Evolutionary conservation across 345 rosid genomes (phyloP).

Genomic region (Arabis alpina): DNA sequence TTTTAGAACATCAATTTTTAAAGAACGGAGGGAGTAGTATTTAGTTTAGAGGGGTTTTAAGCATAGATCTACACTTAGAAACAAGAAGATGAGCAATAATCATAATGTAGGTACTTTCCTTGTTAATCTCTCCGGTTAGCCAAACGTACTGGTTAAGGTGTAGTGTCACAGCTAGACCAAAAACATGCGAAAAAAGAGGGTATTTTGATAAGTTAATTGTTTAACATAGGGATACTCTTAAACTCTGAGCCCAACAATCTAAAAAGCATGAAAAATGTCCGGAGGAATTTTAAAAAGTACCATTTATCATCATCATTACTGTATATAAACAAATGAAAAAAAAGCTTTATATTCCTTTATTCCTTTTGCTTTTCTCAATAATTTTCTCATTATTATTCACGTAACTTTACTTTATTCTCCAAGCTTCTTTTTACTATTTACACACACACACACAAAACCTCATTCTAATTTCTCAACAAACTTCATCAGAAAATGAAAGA

Average conservation of each 20-base stretch:
- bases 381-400: conserved; percentile 32
- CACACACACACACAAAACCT: neutral
- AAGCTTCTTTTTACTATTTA: neutral
- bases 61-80: too few species aligned
- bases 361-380: conserved; percentile 47
- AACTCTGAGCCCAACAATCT: conserved; percentile 44
- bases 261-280: conserved; percentile 47
- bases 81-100: too few species aligned
- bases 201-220: conserved; percentile 16
- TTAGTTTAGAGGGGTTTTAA: too few species aligned
- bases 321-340: neutral
- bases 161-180: conserved; percentile 15
- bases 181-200: neutral
- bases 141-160: conserved; percentile 24
- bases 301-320: conserved; percentile 28
- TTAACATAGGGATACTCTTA: conserved; percentile 39
- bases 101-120: too few species aligned
- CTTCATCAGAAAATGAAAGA: conserved; percentile 22
- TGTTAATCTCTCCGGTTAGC: too few species aligned
- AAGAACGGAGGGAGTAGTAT: too few species aligned
- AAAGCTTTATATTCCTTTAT: conserved; percentile 29
- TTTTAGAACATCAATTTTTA: too few species aligned
- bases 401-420: conserved; percentile 1
- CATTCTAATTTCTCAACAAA: neutral
- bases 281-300: conserved; percentile 26